Evolutionary conservation across 2,329 filamentous ascomycete species (phyloP).

Genomic region (Raffaelea albimanens): DNA sequence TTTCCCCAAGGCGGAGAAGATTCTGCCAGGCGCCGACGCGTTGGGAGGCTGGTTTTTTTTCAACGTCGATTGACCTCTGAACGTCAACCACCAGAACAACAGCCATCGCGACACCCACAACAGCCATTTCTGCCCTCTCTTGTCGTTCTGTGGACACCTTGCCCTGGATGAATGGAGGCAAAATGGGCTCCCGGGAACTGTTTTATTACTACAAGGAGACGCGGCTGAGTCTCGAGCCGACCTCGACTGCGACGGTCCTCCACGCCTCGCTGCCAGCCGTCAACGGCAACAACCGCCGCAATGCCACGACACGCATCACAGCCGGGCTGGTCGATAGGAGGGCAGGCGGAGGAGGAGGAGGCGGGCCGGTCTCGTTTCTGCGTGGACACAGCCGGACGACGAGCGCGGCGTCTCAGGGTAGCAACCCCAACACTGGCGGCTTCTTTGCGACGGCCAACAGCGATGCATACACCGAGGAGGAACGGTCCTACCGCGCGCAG

Average conservation of each 20-base stretch:
- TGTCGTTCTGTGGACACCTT: too few species aligned
- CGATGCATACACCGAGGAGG: conserved; percentile 54
- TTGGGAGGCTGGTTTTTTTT: conserved; percentile 9
- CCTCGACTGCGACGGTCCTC: conserved; percentile 58
- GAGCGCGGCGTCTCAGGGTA: background rate
- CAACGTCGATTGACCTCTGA: background rate
- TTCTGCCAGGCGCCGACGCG: conserved; percentile 2
- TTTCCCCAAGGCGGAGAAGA: background rate
- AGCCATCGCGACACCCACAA: conserved; percentile 2
- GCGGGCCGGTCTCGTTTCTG: conserved; percentile 9
- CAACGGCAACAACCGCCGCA: conserved; percentile 19
- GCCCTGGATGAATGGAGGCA: conserved; percentile 50
- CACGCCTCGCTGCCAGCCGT: conserved; percentile 57
- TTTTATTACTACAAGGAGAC: conserved; percentile 77
- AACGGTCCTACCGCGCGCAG: conserved; percentile 55
- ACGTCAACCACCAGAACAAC: background rate
- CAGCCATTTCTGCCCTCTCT: too few species aligned
- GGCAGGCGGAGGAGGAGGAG: conserved; percentile 3
- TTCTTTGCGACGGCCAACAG: too few species aligned
- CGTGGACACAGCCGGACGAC: conserved; percentile 21
- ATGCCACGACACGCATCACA: background rate
- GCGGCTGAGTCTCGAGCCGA: conserved; percentile 70
- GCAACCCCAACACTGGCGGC: conserved; percentile 24
- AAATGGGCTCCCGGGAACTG: conserved; percentile 55
- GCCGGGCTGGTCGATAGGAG: background rate